These are phyloP conservation scores for Mycena floridula DNA, from an alignment of 768 basidiomycete species.

Conservation along the genomic window DNA sequence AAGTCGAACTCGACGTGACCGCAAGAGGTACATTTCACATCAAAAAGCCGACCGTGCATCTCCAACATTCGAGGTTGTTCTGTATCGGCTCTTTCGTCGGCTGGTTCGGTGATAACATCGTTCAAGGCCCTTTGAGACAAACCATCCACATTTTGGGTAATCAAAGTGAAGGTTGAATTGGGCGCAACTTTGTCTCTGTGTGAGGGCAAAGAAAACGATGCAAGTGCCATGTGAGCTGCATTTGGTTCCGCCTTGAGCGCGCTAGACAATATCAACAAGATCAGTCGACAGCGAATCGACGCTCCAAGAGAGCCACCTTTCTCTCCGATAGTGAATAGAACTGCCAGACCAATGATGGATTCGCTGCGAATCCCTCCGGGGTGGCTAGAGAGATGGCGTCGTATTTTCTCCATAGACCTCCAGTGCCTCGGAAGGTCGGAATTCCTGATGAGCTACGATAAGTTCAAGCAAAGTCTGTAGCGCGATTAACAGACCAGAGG, in stretches of 20 bases:
- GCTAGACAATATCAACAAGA: slow-evolving; percentile 23
- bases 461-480: slow-evolving; percentile 8
- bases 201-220: slow-evolving; percentile 34
- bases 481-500: slow-evolving; percentile 12
- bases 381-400: slow-evolving; percentile 46
- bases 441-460: slow-evolving; percentile 26
- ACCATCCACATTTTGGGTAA: slow-evolving; percentile 63
- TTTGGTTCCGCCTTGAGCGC: slow-evolving; percentile 45
- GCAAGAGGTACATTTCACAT: slow-evolving; percentile 47
- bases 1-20: slow-evolving; percentile 31
- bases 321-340: slow-evolving; percentile 62
- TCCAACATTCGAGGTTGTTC: slow-evolving; percentile 43
- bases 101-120: slow-evolving; percentile 14
- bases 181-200: slow-evolving; percentile 34
- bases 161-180: slow-evolving; percentile 37
- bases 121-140: slow-evolving; percentile 36
- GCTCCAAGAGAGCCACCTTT: no score
- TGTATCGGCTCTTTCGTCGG: slow-evolving; percentile 1
- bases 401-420: slow-evolving; percentile 46
- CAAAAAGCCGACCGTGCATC: slow-evolving; percentile 59
- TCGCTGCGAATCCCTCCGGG: slow-evolving; percentile 40
- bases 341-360: slow-evolving; percentile 53
- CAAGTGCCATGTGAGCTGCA: slow-evolving; percentile 47
- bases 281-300: neutral
- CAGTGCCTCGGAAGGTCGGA: slow-evolving; percentile 47